These are phyloP conservation scores for Saxophila tyrrhenica DNA, from an alignment of 495 filamentous ascomycete species.

Conservation along the genomic window DNA sequence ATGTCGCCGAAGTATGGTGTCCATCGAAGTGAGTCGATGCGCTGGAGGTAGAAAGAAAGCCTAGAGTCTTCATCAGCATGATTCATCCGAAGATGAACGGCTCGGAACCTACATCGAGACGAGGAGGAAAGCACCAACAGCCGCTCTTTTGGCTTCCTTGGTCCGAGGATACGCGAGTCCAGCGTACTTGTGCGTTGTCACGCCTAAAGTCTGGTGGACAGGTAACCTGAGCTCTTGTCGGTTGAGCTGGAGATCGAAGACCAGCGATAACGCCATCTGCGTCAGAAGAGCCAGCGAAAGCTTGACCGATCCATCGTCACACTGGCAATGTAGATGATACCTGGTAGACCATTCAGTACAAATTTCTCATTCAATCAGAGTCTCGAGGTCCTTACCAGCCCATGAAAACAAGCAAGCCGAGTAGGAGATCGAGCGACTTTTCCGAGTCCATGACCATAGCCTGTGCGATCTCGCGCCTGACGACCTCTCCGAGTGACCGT, in stretches of 20 bases:
- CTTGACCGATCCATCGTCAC: conserved; percentile 12
- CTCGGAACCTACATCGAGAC: background rate
- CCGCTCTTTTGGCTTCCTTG: background rate
- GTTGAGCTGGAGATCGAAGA: conserved; percentile 29
- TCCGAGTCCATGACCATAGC: conserved; percentile 35
- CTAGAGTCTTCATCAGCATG: background rate
- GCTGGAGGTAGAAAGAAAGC: background rate
- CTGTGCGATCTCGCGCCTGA: conserved; percentile 15
- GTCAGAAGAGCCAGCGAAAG: conserved; percentile 30
- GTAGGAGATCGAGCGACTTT: conserved; percentile 41
- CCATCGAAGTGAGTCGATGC: background rate
- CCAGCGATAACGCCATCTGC: conserved; percentile 39
- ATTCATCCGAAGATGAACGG: background rate
- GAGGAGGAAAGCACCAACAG: background rate
- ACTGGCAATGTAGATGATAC: background rate
- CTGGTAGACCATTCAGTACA: background rate
- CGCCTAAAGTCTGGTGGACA: background rate
- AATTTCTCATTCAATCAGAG: conserved; percentile 9
- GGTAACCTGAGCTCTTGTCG: background rate
- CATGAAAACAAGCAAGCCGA: conserved; percentile 38
- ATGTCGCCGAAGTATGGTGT: background rate
- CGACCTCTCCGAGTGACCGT: background rate
- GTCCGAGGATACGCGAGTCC: background rate
- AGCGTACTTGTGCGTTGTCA: background rate
- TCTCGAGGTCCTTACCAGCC: conserved; percentile 33